Evolutionary conservation across 179 eudicot species (phyloP).

Genomic region (Nepenthes alata): DNA sequence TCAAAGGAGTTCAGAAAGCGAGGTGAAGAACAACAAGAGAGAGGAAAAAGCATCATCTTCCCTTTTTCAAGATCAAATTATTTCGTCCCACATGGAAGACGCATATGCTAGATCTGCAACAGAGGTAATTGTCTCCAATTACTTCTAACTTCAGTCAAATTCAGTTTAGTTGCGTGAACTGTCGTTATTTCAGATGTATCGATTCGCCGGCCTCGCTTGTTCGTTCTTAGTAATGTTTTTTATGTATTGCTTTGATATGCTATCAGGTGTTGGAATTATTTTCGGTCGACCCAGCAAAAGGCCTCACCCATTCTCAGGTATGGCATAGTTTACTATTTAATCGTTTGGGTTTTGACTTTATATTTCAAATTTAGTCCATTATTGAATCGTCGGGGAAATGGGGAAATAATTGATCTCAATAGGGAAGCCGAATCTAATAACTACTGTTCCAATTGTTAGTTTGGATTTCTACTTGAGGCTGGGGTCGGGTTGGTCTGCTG

Average conservation of each 20-base stretch:
- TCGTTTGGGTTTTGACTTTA: background rate
- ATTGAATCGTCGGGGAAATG: background rate
- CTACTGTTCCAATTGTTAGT: too few species aligned
- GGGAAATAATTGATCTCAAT: too few species aligned
- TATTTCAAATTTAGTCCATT: background rate
- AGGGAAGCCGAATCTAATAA: too few species aligned
- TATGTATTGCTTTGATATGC: constrained; percentile 4
- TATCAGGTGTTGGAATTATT: constrained; percentile 68
- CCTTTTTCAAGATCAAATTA: background rate
- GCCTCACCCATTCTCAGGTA: constrained; percentile 75
- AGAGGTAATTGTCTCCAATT: constrained; percentile 31
- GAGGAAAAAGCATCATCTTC: too few species aligned
- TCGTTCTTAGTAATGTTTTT: constrained; percentile 1
- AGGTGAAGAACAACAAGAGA: too few species aligned
- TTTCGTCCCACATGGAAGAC: constrained; percentile 52
- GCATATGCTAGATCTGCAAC: constrained; percentile 72
- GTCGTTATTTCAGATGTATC: too few species aligned
- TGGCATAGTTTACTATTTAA: constrained; percentile 2
- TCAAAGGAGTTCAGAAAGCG: too few species aligned
- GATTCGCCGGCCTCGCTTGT: background rate
- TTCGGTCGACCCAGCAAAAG: constrained; percentile 64
- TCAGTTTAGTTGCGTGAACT: background rate
- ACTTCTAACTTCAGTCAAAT: background rate
- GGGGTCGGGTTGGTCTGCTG: background rate
- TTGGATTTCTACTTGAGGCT: too few species aligned